Evolutionary conservation across 2,329 filamentous ascomycete genomes (phyloP), one percentile per base, ranked within the genome.

Genomic region (Colletotrichum tofieldiae): DNA sequence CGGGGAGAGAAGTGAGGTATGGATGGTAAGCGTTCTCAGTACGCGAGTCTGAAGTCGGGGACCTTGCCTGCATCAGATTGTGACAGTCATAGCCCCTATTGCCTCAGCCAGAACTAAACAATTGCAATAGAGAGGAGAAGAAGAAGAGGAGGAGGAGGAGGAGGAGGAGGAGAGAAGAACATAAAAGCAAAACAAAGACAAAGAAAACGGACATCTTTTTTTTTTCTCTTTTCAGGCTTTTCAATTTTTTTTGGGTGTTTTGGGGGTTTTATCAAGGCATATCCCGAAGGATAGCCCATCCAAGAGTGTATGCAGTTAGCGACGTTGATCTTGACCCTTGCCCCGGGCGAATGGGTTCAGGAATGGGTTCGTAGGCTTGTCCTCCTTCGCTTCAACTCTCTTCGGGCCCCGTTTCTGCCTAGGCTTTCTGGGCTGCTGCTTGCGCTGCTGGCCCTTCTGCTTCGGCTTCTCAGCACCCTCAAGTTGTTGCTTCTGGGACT

Each of bases 221-320:
- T 65, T 23, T 56, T 56, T n/a, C n/a, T 20, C 26, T 32, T 45
- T 14, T 47, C 43, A 23, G 45, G 45, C 49, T 64, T 64, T 51
- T 29, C n/a, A 43, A 23, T 11, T 65, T 43, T 65, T 65, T 65
- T 65, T 65, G n/a, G 3, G n/a, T 39, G 62, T 18, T 62, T 51
- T 62, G 32, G 20, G n/a, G 32, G 16, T 14, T 41, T 45, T 12
- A 7, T 20, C 9, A 23, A 16, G 26, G 47, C 11, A 32, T 16
- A 16, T 8, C 14, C n/a, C 12, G 14, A 32, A 45, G 18, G 11
- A 23, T 7, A n/a, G 18, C 3, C 18, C 16, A 8, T 12, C 26
- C 16, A 52, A 5, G 1, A 20, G 16, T 37, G 35, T 2, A 37
- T 37, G 6, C 8, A n/a, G 14, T n/a, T 35, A 55, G 20, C 7